Evolutionary conservation across 495 filamentous ascomycete species (phyloP).

Genomic region (Talaromyces stipitatus): DNA sequence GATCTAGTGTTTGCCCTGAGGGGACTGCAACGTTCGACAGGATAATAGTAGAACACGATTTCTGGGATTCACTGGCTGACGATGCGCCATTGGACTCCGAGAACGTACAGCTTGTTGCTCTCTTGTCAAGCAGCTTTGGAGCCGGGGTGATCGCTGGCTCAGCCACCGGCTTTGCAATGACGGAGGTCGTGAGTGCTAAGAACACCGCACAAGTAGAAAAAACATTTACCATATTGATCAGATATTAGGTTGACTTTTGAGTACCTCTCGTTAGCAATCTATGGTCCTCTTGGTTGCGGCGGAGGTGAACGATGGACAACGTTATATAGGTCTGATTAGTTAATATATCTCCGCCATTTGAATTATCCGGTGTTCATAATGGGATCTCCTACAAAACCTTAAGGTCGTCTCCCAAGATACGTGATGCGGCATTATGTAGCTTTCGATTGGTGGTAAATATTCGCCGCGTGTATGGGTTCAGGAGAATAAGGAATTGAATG

Average conservation of each 20-base stretch:
- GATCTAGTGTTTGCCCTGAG: slow-evolving; percentile 38
- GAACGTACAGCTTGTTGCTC: slow-evolving; percentile 30
- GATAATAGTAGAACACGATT: slow-evolving; percentile 35
- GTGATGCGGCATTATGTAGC: neutral
- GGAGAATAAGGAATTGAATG: neutral
- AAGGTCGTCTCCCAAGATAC: neutral
- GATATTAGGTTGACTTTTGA: neutral
- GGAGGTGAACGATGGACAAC: too few relatives aligned
- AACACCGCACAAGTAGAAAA: neutral
- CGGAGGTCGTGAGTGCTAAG: slow-evolving; percentile 9
- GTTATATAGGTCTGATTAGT: too few relatives aligned
- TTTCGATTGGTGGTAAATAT: neutral
- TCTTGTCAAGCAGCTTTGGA: slow-evolving; percentile 7
- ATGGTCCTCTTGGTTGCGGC: too few relatives aligned
- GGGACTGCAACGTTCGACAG: slow-evolving; percentile 38
- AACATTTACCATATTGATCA: neutral
- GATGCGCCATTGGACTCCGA: slow-evolving; percentile 22
- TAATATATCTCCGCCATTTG: neutral
- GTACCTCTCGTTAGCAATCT: neutral
- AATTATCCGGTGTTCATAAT: neutral
- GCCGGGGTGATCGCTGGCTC: slow-evolving; percentile 17
- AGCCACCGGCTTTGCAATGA: slow-evolving; percentile 14
- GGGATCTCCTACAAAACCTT: neutral
- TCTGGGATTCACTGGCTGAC: slow-evolving; percentile 28
- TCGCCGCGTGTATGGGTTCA: neutral